These are phyloP conservation scores for Mycena rebaudengoi DNA, from an alignment of 768 basidiomycete species.

Conservation along the genomic window DNA sequence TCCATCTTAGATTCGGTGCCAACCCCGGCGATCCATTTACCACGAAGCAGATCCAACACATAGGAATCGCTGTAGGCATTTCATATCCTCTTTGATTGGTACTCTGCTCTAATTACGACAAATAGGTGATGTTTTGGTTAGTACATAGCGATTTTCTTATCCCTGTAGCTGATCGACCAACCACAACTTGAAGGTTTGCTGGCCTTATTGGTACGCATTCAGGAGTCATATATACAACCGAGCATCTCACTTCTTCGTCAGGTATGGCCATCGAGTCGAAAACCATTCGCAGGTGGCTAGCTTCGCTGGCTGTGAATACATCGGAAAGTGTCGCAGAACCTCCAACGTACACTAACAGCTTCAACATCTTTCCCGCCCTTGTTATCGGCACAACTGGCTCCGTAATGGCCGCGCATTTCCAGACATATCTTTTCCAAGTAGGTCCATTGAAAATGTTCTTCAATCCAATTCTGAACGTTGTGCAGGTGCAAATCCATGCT, in stretches of 20 bases:
- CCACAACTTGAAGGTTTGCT: slow-evolving; percentile 67
- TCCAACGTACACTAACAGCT: slow-evolving; percentile 75
- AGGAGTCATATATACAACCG: background rate
- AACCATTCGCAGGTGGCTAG: slow-evolving; percentile 76
- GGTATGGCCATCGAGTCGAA: slow-evolving; percentile 89
- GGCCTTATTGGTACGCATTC: slow-evolving; percentile 76
- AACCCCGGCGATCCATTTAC: slow-evolving; percentile 83
- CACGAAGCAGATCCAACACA: slow-evolving; percentile 93
- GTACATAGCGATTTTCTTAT: background rate
- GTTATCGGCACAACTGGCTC: slow-evolving; percentile 94
- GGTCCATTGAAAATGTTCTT: slow-evolving; percentile 43
- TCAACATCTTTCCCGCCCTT: slow-evolving; percentile 93
- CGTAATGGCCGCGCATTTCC: slow-evolving; percentile 93
- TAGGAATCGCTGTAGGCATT: slow-evolving; percentile 81
- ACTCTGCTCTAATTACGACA: background rate
- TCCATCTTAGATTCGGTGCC: slow-evolving; percentile 74
- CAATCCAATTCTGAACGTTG: too few species aligned
- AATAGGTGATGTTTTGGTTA: slow-evolving; percentile 80
- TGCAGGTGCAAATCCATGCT: slow-evolving; percentile 90
- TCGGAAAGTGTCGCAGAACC: slow-evolving; percentile 67
- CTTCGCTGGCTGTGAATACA: slow-evolving; percentile 57
- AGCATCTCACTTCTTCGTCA: slow-evolving; percentile 6
- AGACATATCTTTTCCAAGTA: slow-evolving; percentile 86
- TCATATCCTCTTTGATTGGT: background rate
- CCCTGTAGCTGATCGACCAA: too few species aligned